These are phyloP conservation scores for Hyphodiscus hymeniophilus DNA, from an alignment of 495 filamentous ascomycete genomes.

Conservation along the genomic window DNA sequence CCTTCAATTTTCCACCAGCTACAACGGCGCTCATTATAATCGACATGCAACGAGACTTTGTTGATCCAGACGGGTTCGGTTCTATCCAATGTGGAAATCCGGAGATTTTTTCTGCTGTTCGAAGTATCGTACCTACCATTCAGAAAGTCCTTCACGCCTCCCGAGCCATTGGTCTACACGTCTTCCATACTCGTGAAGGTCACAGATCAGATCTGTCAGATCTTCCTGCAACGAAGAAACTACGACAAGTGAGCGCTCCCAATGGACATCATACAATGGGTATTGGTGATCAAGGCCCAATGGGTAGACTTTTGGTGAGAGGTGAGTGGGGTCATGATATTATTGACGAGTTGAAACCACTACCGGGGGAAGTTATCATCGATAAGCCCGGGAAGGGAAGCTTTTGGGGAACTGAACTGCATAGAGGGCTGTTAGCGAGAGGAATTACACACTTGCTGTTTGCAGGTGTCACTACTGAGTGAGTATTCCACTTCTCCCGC, in stretches of 20 bases:
- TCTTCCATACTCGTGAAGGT: slow-evolving; percentile 64
- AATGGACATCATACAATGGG: slow-evolving; percentile 41
- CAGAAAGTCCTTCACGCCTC: slow-evolving; percentile 50
- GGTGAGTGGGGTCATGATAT: slow-evolving; percentile 59
- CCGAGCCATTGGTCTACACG: slow-evolving; percentile 47
- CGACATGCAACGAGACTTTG: slow-evolving; percentile 67
- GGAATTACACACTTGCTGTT: slow-evolving; percentile 62
- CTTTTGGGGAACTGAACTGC: slow-evolving; percentile 21
- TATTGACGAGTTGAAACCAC: slow-evolving; percentile 51
- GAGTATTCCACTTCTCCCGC: slow-evolving; percentile 14
- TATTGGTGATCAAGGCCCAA: slow-evolving; percentile 53
- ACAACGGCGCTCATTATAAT: slow-evolving; percentile 59
- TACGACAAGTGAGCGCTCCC: slow-evolving; percentile 40
- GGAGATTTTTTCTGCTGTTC: slow-evolving; percentile 30
- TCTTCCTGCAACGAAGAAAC: slow-evolving; percentile 44
- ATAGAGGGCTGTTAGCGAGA: slow-evolving; percentile 19
- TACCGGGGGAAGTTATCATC: slow-evolving; percentile 52
- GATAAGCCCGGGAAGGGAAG: slow-evolving; percentile 52
- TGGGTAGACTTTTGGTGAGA: slow-evolving; percentile 58
- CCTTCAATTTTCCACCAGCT: slow-evolving; percentile 28
- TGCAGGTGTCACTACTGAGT: slow-evolving; percentile 44
- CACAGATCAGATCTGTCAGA: slow-evolving; percentile 55
- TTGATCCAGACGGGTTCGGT: slow-evolving; percentile 23
- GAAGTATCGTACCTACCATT: slow-evolving; percentile 47
- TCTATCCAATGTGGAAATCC: slow-evolving; percentile 21